Evolutionary conservation across 257 asterid genomes (phyloP), one percentile per base, ranked within the genome.

Genomic region (Plantago ovata): DNA sequence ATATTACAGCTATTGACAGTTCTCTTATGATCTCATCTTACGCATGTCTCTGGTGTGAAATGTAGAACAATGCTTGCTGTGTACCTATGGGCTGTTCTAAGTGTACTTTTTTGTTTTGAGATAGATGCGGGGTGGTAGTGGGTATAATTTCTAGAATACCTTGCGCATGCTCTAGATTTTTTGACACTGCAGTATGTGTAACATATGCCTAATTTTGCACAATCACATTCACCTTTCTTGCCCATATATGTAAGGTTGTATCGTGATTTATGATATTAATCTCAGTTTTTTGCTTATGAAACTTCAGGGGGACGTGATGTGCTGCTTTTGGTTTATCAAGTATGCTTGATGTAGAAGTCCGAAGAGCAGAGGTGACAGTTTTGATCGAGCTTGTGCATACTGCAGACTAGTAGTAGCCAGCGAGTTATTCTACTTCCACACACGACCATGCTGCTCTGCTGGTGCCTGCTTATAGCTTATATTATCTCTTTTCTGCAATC

Each of bases 221-320:
- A 28, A 8, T 28, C 36, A 3, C 3, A 3, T 28, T 28, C 0
- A 28, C 36, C 0, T 28, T 28, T n/a, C n/a, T 28, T 28, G 36
- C 24, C 64, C 28, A 22, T 21, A 10, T 45, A 9, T 48, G 28
- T 41, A n/a, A 22, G 7, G 2, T 10, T 50, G 1, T 50, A 13
- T 20, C 28, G 15, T 50, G 13, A 22, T 19, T 48, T 0, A 20
- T n/a, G 10, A 16, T 20, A 13, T 21, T 12, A 22, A 50, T 49
- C 36, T 21, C 18, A 67, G n/a, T 38, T 38, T 52, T 13, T n/a
- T 16, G 49, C 47, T 36, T 10, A 46, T 60, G 23, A 47, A 44
- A 41, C 63, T 66, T 75, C 16, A 70, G 69, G 81, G 70, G 63
- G 63, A 55, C 63, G 15, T n/a, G n/a, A n/a, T n/a, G 24, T 57